Evolutionary conservation across 1,139 yeast genomes (phyloP), one percentile per base, ranked within the genome.

Genomic region (Pichia sp.): DNA sequence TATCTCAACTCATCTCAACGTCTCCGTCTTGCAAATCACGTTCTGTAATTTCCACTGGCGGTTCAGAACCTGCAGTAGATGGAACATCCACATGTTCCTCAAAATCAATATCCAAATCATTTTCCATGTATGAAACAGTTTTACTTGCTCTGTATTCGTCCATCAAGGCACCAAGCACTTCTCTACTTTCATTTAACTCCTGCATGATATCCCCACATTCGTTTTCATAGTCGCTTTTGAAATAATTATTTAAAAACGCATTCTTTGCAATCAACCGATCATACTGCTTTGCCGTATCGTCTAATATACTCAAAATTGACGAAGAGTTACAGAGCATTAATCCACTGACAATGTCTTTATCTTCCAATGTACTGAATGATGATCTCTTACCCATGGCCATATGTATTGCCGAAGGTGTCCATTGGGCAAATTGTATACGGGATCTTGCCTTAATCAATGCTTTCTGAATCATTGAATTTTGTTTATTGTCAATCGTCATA

Each of bases 201-300:
- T 78, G 87, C 56, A 84, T 68, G 4, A 85, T 85, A 57, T 79
- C 79, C 41, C 75, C 75, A 37, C 70, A 62, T 39, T 71, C 58
- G 5, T 50, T 43, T 37, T 59, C 61, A 38, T 56, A 60, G 44
- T 69, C 68, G 47, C 73, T 73, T 56, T 69, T 80, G 32, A 77
- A 69, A 64, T 87, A 92, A 45, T 82, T 84, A 51, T 85, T 92
- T 49, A 92, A 67, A 59, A 90, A 92, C 0, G 98, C 98, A 45
- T 79, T 81, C 49, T 95, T 72, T 46, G 79, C 78, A 54, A 85
- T 86, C 42, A 92, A 72, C 44, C 80, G 73, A 55, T 92, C 96
- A 61, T 81, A 92, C 54, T 90, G 94, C 49, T 72, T 75, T 34
- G 87, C 70, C 0, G 85, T 79, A 52, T 82, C 78, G 37, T 76